Evolutionary conservation across 2,329 filamentous ascomycete species (phyloP).

Genomic region (Blumeriella jaapii): DNA sequence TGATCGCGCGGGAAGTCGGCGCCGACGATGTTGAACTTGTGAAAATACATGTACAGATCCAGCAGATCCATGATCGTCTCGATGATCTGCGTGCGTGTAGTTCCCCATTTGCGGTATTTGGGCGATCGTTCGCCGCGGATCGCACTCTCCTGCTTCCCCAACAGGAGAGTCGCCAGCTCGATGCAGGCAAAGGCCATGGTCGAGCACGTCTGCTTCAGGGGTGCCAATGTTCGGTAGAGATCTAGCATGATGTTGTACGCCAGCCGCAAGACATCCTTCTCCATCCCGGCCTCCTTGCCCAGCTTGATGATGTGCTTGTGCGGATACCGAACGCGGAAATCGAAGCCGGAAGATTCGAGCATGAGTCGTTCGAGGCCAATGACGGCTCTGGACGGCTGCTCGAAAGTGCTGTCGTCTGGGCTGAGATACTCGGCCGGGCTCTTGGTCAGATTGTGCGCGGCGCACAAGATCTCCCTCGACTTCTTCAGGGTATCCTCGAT

Average conservation of each 20-base stretch:
- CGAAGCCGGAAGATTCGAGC: constrained; percentile 85
- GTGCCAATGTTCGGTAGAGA: constrained; percentile 85
- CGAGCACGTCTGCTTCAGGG: constrained; percentile 79
- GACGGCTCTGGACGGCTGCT: constrained; percentile 65
- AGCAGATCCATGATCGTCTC: constrained; percentile 86
- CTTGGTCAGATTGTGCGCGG: constrained; percentile 71
- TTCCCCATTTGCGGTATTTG: constrained; percentile 36
- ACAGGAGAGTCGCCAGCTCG: constrained; percentile 66
- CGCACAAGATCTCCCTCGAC: constrained; percentile 82
- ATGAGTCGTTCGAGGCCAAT: constrained; percentile 87
- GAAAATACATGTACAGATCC: constrained; percentile 84
- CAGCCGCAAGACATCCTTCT: constrained; percentile 47
- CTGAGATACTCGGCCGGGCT: constrained; percentile 52
- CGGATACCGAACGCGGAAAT: constrained; percentile 82
- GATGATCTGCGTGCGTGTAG: constrained; percentile 37
- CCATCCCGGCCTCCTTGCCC: constrained; percentile 34
- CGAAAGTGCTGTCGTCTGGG: constrained; percentile 77
- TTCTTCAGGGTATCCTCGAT: constrained; percentile 98
- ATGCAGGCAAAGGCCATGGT: constrained; percentile 74
- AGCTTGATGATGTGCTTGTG: constrained; percentile 80
- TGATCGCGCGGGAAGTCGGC: constrained; percentile 59
- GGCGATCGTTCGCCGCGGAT: constrained; percentile 38
- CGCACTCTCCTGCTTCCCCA: constrained; percentile 40
- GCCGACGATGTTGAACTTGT: constrained; percentile 62
- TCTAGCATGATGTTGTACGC: constrained; percentile 81